A percentile compares a stretch with the other conserved stretches of the same genome.
phyloP scores from a whole-genome alignment of 176 grass and related monocot genomes.

The Rhynchospora pubera region DNA sequence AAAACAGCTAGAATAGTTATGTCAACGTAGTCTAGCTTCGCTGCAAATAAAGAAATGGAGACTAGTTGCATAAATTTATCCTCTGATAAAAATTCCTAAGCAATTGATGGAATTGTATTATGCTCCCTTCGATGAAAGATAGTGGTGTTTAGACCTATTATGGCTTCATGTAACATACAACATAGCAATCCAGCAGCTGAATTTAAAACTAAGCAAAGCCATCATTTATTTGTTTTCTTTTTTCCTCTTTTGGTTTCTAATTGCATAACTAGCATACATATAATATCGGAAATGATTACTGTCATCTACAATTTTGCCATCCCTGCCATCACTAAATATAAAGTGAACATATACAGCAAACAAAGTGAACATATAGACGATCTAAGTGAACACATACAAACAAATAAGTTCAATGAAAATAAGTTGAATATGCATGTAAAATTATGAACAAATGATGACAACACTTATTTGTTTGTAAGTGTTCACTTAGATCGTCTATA shows the following conservation, averaged over 20 bases:
- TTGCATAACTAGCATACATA: background rate
- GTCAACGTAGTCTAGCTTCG: background rate
- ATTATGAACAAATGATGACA: too few species aligned
- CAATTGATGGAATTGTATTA: background rate
- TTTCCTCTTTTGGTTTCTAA: background rate
- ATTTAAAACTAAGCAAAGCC: background rate
- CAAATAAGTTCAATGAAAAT: too few species aligned
- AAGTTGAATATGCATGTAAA: too few species aligned
- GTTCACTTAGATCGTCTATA: too few species aligned
- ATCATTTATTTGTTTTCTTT: background rate
- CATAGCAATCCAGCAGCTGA: background rate
- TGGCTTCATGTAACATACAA: background rate
- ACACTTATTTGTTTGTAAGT: too few species aligned
- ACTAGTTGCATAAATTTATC: background rate
- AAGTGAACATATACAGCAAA: too few species aligned
- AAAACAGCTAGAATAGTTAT: background rate
- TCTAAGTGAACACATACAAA: too few species aligned
- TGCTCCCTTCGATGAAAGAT: background rate
- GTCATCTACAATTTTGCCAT: too few species aligned
- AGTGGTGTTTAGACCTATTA: background rate
- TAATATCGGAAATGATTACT: too few species aligned
- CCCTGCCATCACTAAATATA: too few species aligned
- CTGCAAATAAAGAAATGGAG: background rate
- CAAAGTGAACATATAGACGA: too few species aligned
- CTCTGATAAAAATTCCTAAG: background rate